phyloP scores from a whole-genome alignment of 805 yeast genomes.

The Millerozyma miso region DNA sequence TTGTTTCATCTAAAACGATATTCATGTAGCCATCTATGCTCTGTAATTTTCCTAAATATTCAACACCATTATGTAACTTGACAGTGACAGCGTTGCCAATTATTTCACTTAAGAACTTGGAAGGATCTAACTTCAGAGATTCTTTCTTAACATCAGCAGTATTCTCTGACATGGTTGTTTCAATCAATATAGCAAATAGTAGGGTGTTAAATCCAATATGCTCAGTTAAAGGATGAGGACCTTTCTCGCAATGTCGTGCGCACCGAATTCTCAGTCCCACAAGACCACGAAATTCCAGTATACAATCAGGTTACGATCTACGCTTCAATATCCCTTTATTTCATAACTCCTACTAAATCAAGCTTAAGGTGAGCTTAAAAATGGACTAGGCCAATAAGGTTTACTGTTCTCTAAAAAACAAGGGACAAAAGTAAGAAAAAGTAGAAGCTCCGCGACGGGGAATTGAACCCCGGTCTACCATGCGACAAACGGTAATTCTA shows the following conservation, averaged over 20 bases:
- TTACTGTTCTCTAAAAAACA: not conserved
- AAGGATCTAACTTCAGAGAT: conserved; percentile 51
- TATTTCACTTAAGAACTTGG: conserved; percentile 74
- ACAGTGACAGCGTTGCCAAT: conserved; percentile 79
- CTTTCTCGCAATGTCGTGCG: not conserved
- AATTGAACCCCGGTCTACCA: conserved; percentile 20
- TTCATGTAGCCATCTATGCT: conserved; percentile 98
- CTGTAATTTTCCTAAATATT: conserved; percentile 63
- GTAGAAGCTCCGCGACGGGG: conserved; percentile 18
- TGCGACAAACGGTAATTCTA: conserved; percentile 20
- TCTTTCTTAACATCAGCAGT: not conserved
- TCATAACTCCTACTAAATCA: too few species aligned
- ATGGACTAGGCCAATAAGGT: too few species aligned
- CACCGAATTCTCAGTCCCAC: too few species aligned
- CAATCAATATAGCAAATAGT: too few species aligned
- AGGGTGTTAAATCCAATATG: not conserved
- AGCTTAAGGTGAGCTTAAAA: too few species aligned
- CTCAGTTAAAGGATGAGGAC: not conserved
- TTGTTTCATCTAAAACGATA: conserved; percentile 75
- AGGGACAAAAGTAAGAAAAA: not conserved
- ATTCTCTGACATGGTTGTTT: conserved; percentile 11
- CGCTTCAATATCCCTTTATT: too few species aligned
- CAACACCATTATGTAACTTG: conserved; percentile 81
- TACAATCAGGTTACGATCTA: too few species aligned
- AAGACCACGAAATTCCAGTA: too few species aligned